phyloP scores from a whole-genome alignment of 2,329 filamentous ascomycete species.

The Xylariaceae sp. region DNA sequence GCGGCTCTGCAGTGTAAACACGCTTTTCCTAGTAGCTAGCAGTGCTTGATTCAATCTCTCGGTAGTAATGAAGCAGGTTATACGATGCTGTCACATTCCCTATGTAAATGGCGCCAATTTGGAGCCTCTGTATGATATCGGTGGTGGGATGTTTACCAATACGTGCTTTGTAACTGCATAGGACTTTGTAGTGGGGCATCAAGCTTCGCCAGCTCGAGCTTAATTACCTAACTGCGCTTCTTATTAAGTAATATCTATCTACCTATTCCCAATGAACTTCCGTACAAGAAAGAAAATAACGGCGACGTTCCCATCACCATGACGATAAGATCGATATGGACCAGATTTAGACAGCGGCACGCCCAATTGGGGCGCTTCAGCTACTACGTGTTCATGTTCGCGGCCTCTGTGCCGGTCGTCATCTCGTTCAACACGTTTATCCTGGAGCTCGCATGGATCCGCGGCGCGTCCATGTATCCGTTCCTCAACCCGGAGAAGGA shows the following conservation, averaged over 20 bases:
- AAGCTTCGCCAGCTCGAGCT: not conserved
- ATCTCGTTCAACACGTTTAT: conserved; percentile 58
- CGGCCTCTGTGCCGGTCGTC: conserved; percentile 57
- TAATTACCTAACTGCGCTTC: not conserved
- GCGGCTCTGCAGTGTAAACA: not conserved
- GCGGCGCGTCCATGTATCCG: conserved; percentile 69
- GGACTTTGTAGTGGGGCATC: conserved; percentile 7
- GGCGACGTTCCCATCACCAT: conserved; percentile 23
- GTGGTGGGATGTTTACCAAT: not conserved
- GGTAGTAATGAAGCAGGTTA: conserved; percentile 13
- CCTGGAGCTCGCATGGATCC: conserved; percentile 51
- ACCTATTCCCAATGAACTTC: not conserved
- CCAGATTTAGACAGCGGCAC: conserved; percentile 25
- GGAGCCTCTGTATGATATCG: not conserved
- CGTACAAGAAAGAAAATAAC: not conserved
- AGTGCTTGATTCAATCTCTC: conserved; percentile 2
- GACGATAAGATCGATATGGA: conserved; percentile 36
- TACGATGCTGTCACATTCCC: not conserved
- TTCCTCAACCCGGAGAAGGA: conserved; percentile 64
- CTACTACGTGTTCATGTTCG: conserved; percentile 46
- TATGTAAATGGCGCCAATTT: not conserved
- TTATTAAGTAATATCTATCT: not conserved
- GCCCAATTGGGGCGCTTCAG: conserved; percentile 33
- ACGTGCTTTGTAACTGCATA: not conserved
- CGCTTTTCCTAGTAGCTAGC: not conserved